Evolutionary conservation across 257 asterid species (phyloP).

Genomic region (Echites panduratus): DNA sequence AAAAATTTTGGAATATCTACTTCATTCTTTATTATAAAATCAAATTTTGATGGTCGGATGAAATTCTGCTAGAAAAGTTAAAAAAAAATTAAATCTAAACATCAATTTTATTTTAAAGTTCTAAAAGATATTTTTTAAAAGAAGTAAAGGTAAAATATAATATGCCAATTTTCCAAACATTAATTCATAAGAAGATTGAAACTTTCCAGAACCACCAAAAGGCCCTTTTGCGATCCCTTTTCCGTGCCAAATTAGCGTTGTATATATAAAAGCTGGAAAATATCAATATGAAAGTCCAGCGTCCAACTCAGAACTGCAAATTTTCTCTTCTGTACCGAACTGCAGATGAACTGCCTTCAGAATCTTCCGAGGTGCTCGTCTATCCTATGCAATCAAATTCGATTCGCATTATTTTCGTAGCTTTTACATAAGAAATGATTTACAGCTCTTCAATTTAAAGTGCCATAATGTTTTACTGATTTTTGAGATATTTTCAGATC

Average conservation of each 20-base stretch:
- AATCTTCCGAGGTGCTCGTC: slow-evolving; percentile 52
- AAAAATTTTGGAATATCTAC: too few species aligned
- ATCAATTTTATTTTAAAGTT: too few species aligned
- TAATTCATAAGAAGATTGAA: too few species aligned
- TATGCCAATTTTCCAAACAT: too few species aligned
- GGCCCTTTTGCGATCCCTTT: slow-evolving; percentile 15
- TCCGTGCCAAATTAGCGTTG: neutral
- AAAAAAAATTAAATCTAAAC: too few species aligned
- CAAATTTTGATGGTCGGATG: too few species aligned
- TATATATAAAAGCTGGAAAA: slow-evolving; percentile 11
- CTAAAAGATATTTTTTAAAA: too few species aligned
- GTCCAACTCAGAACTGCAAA: too few species aligned
- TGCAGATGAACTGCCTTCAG: slow-evolving; percentile 70
- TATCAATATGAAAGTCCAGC: slow-evolving; percentile 15
- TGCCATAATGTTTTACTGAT: neutral
- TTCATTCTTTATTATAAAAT: too few species aligned
- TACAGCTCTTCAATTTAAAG: neutral
- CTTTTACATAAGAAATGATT: neutral
- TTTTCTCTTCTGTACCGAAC: slow-evolving; percentile 11
- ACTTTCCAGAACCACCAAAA: slow-evolving; percentile 16
- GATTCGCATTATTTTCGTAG: neutral
- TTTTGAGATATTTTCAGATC: neutral
- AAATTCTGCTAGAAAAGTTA: too few species aligned
- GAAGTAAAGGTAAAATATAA: too few species aligned
- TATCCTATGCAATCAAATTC: slow-evolving; percentile 1